Evolutionary conservation across 768 basidiomycete genomes (phyloP).

Genomic region (Boletus bicolor): DNA sequence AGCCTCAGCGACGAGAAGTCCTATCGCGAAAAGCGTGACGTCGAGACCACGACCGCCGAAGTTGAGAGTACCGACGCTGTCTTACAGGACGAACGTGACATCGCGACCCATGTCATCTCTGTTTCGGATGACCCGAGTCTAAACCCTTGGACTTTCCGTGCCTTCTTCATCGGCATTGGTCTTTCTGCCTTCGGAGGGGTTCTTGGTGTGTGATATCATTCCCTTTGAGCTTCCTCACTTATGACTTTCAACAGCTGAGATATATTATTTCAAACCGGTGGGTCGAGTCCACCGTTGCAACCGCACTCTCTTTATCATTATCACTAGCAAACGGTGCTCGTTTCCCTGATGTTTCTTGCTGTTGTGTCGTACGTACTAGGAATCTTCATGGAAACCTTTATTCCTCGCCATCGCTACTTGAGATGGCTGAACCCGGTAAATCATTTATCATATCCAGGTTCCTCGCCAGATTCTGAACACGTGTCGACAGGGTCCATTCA

Average conservation of each 20-base stretch:
- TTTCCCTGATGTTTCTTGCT: conserved; percentile 56
- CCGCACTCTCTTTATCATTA: background rate
- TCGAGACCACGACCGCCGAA: conserved; percentile 26
- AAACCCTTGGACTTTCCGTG: conserved; percentile 39
- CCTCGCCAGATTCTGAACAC: background rate
- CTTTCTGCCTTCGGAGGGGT: conserved; percentile 51
- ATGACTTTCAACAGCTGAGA: conserved; percentile 41
- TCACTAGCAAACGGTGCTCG: conserved; percentile 48
- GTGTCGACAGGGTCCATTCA: conserved; percentile 45
- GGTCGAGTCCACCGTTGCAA: background rate
- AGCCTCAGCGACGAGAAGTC: conserved; percentile 19
- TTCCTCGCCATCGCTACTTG: conserved; percentile 43
- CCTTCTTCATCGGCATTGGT: conserved; percentile 54
- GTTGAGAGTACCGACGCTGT: conserved; percentile 14
- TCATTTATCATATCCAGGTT: background rate
- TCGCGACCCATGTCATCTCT: conserved; percentile 47
- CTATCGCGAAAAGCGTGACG: conserved; percentile 33
- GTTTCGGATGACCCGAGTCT: conserved; percentile 31
- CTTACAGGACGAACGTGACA: conserved; percentile 44
- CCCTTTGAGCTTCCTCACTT: background rate
- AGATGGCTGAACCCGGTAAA: conserved; percentile 50
- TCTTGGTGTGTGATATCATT: conserved; percentile 36
- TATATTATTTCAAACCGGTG: conserved; percentile 61
- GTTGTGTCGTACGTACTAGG: conserved; percentile 51
- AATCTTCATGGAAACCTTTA: conserved; percentile 41